Percentiles rank a stretch among this genome's conserved stretches.
Conservation (phyloP, 192 early-diverging fungal genomes). For the Endogone sp. region DNA sequence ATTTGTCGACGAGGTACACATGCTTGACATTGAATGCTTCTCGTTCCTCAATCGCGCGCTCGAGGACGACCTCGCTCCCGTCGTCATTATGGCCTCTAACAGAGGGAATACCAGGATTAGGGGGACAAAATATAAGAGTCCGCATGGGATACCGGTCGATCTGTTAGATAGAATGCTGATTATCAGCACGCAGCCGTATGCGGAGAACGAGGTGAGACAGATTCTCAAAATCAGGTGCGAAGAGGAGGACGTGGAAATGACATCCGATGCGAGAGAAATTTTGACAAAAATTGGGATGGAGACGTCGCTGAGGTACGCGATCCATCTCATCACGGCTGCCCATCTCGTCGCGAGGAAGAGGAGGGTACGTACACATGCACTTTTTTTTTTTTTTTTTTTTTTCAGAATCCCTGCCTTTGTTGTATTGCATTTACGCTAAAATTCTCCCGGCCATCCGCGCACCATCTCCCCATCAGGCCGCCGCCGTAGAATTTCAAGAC, state of each 20-base stretch:
- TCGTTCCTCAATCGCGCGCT: constrained; percentile 97
- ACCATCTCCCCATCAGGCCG: constrained; percentile 42
- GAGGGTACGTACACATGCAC: constrained; percentile 44
- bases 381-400: too few species aligned
- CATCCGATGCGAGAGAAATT: constrained; percentile 78
- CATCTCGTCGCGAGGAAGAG: constrained; percentile 87
- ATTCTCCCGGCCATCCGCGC: background rate
- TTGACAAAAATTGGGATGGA: constrained; percentile 89
- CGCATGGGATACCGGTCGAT: constrained; percentile 97
- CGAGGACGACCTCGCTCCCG: constrained; percentile 93
- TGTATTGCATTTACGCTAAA: constrained; percentile 12
- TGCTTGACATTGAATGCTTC: constrained; percentile 99
- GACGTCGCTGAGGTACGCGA: constrained; percentile 91
- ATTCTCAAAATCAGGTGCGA: constrained; percentile 87
- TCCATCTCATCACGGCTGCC: constrained; percentile 96
- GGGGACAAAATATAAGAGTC: constrained; percentile 94
- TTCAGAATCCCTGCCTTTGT: too few species aligned
- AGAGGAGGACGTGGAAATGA: constrained; percentile 92
- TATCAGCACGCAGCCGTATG: constrained; percentile 89
- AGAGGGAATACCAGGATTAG: constrained; percentile 93
- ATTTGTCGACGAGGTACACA: constrained; percentile 99
- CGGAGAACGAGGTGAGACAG: constrained; percentile 75
- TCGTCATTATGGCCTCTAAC: constrained; percentile 99
- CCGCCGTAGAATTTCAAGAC: constrained; percentile 89
- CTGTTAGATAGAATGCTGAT: constrained; percentile 93